These are phyloP conservation scores for Cordyceps farinosa DNA, from an alignment of 2,329 filamentous ascomycete species.

Conservation along the genomic window DNA sequence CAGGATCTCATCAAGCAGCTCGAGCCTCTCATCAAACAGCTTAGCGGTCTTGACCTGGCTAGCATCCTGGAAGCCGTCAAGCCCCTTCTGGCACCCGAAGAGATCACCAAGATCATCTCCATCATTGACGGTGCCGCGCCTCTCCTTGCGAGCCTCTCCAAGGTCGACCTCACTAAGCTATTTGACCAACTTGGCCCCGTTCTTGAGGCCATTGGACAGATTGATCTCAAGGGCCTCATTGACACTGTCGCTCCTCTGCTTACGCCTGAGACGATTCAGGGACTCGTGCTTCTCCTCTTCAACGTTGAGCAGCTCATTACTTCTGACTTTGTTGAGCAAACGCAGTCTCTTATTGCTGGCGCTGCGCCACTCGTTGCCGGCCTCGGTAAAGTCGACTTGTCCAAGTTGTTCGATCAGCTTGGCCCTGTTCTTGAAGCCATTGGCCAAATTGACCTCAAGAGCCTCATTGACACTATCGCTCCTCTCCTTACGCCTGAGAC, in stretches of 20 bases:
- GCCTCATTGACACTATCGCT: constrained; percentile 20
- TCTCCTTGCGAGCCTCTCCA: constrained; percentile 31
- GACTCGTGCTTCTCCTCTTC: constrained; percentile 19
- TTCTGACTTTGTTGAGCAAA: constrained; percentile 17
- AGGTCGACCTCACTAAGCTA: constrained; percentile 32
- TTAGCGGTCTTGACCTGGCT: constrained; percentile 17
- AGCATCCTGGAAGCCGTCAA: constrained; percentile 22
- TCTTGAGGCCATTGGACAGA: constrained; percentile 22
- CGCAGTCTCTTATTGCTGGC: constrained; percentile 20
- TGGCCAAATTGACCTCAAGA: constrained; percentile 19
- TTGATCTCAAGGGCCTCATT: constrained; percentile 21
- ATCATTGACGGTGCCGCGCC: constrained; percentile 29
- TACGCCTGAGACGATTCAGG: constrained; percentile 19
- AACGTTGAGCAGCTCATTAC: constrained; percentile 21
- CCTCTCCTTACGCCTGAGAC: constrained; percentile 14
- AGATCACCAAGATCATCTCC: constrained; percentile 25
- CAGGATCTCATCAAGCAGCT: constrained; percentile 24
- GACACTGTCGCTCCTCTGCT: constrained; percentile 20
- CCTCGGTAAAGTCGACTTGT: constrained; percentile 17
- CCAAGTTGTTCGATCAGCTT: constrained; percentile 25
- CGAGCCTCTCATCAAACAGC: constrained; percentile 19
- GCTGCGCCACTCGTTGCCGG: constrained; percentile 17
- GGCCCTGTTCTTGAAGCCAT: constrained; percentile 27
- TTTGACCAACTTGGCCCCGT: constrained; percentile 25
- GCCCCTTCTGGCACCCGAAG: constrained; percentile 23